These are phyloP conservation scores for Mortierella claussenii DNA, from an alignment of 192 early-diverging fungal genomes.

Conservation along the genomic window DNA sequence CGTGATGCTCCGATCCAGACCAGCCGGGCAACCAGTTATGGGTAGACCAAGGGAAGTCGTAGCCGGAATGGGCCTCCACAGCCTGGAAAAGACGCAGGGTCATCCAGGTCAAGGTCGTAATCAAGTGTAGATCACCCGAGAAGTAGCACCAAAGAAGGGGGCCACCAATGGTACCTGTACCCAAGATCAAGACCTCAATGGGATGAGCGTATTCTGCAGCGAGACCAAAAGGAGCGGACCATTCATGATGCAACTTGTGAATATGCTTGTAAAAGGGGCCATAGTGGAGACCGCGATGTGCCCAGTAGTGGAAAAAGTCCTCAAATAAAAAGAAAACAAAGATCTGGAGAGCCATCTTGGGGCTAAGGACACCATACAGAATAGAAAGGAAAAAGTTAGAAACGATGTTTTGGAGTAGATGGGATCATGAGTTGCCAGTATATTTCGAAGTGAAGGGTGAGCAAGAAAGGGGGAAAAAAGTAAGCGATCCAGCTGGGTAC, in stretches of 20 bases:
- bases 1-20: slow-evolving; percentile 94
- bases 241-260: slow-evolving; percentile 96
- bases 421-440: neutral
- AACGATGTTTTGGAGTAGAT: neutral
- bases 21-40: slow-evolving; percentile 88
- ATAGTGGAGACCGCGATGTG: slow-evolving; percentile 90
- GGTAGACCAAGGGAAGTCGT: slow-evolving; percentile 95
- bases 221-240: slow-evolving; percentile 88
- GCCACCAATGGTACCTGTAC: slow-evolving; percentile 85
- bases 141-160: slow-evolving; percentile 77
- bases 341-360: slow-evolving; percentile 72
- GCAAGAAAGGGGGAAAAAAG: too few species aligned
- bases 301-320: slow-evolving; percentile 93
- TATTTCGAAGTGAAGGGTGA: neutral
- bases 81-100: slow-evolving; percentile 82
- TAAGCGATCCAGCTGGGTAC: too few species aligned
- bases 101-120: slow-evolving; percentile 91
- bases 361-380: too few species aligned
- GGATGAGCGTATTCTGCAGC: slow-evolving; percentile 93
- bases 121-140: slow-evolving; percentile 77
- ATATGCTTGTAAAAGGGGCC: slow-evolving; percentile 88
- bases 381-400: neutral
- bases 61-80: slow-evolving; percentile 93
- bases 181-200: slow-evolving; percentile 85
- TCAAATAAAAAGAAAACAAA: slow-evolving; percentile 85